Evolutionary conservation across 1,139 yeast species (phyloP), one percentile per base, ranked within the genome.

Genomic region (Hyphopichia khmerensis): DNA sequence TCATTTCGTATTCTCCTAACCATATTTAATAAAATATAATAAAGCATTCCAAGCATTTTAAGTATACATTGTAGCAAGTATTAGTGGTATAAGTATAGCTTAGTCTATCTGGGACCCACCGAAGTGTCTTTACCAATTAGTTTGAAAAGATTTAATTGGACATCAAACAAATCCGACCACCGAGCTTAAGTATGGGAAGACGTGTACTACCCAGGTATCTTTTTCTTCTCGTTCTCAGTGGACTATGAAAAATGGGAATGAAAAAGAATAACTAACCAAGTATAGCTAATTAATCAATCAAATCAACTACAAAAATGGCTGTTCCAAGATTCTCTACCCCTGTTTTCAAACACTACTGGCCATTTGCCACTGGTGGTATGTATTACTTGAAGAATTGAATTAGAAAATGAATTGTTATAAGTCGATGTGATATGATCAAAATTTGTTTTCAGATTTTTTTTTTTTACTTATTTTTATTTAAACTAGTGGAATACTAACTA

Each of bases 351-450:
- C 58, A 63, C 52, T 69, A 62, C 65, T 73, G 79, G 79, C 79
- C 79, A 56, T 73, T 70, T 51, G 75, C 71, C 45, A 65, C 67
- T 55, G 78, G 78, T 59, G 77, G 79, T 73, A 73, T 64, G 79
- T 73, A 65, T 39, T 21, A 5, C 24, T 16, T 13, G 30, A 27
- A 7, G n/a, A n/a, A n/a, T n/a, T n/a, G n/a, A n/a, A n/a, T n/a
- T n/a, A n/a, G n/a, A 21, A 21, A 8, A 21, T 21, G 24, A 21
- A 21, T 6, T 21, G 24, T 21, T 21, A n/a, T n/a, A n/a, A n/a
- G n/a, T n/a, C n/a, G n/a, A n/a, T 8, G 7, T 13, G 30, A 27
- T 27, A 8, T 27, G 13, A 11, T 13, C 13, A 27, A 27, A 9
- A 6, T 21, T 21, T 21, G 9, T 21, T 21, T 21, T 21, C n/a